Evolutionary conservation across 495 filamentous ascomycete species (phyloP).

Genomic region (Amphirosellinia nigrospora): DNA sequence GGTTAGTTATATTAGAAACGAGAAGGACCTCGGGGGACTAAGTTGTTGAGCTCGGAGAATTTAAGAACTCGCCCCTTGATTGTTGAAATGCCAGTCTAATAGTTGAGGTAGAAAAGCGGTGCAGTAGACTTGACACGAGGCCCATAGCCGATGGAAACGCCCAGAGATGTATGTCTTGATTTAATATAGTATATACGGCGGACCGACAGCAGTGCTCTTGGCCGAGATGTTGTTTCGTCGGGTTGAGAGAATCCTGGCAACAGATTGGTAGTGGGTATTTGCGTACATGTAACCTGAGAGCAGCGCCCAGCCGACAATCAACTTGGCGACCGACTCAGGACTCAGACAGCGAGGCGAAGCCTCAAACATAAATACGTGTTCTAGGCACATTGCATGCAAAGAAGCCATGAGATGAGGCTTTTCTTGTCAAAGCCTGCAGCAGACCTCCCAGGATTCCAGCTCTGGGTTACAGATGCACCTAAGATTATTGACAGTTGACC

Average conservation of each 20-base stretch:
- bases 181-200: slow-evolving; percentile 21
- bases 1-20: neutral
- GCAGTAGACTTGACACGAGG: slow-evolving; percentile 1
- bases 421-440: slow-evolving; percentile 20
- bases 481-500: slow-evolving; percentile 15
- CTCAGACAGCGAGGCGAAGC: slow-evolving; percentile 14
- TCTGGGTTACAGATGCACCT: slow-evolving; percentile 17
- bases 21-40: neutral
- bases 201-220: slow-evolving; percentile 6
- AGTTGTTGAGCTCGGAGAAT: neutral
- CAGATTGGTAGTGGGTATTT: slow-evolving; percentile 5
- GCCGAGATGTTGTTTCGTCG: slow-evolving; percentile 24
- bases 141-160: neutral
- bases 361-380: slow-evolving; percentile 23
- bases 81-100: neutral
- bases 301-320: slow-evolving; percentile 26
- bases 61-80: neutral
- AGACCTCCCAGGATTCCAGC: neutral
- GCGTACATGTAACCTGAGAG: slow-evolving; percentile 23
- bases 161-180: slow-evolving; percentile 14
- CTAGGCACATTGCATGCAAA: neutral
- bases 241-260: slow-evolving; percentile 9
- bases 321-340: slow-evolving; percentile 17
- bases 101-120: neutral
- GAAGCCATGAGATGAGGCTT: slow-evolving; percentile 22